phyloP scores from a whole-genome alignment of 2,329 filamentous ascomycete genomes.

The Penicillium concentricum region DNA sequence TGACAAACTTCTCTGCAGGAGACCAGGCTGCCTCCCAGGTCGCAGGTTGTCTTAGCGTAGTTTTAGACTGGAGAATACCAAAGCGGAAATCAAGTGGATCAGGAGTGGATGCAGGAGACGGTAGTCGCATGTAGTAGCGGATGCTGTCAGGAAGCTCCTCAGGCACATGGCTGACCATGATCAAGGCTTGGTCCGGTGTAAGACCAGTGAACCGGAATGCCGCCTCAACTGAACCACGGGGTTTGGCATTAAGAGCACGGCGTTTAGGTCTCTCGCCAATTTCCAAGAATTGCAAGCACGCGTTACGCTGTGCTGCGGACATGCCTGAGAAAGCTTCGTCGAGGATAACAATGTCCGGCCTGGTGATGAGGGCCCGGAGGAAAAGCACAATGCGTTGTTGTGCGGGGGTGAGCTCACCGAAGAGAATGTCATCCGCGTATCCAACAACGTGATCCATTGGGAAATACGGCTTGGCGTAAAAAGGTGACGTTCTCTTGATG shows the following conservation, averaged over 20 bases:
- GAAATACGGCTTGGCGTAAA: background rate
- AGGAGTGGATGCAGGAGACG: slow-evolving; percentile 39
- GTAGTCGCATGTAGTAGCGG: slow-evolving; percentile 81
- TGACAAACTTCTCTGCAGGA: slow-evolving; percentile 14
- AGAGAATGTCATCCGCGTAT: slow-evolving; percentile 76
- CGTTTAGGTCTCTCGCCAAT: slow-evolving; percentile 56
- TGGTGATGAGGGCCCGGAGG: slow-evolving; percentile 75
- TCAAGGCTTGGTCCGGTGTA: slow-evolving; percentile 69
- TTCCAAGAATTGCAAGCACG: slow-evolving; percentile 78
- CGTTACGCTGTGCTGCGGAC: slow-evolving; percentile 77
- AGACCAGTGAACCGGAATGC: slow-evolving; percentile 53
- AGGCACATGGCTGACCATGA: slow-evolving; percentile 88
- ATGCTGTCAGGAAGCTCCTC: slow-evolving; percentile 87
- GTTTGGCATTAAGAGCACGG: slow-evolving; percentile 21
- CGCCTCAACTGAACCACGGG: background rate
- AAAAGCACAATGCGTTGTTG: slow-evolving; percentile 81
- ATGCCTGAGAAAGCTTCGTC: slow-evolving; percentile 89
- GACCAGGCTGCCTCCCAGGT: slow-evolving; percentile 34
- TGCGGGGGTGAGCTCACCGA: slow-evolving; percentile 57
- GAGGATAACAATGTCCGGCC: slow-evolving; percentile 76
- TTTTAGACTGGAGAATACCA: slow-evolving; percentile 25
- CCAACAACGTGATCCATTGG: slow-evolving; percentile 36
- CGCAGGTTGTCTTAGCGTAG: slow-evolving; percentile 20
- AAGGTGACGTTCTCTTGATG: background rate
- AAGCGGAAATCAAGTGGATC: slow-evolving; percentile 33